Base-by-base conservation (phyloP, 2,329 filamentous ascomycete species). In the Cryphonectria radicalis region DNA sequence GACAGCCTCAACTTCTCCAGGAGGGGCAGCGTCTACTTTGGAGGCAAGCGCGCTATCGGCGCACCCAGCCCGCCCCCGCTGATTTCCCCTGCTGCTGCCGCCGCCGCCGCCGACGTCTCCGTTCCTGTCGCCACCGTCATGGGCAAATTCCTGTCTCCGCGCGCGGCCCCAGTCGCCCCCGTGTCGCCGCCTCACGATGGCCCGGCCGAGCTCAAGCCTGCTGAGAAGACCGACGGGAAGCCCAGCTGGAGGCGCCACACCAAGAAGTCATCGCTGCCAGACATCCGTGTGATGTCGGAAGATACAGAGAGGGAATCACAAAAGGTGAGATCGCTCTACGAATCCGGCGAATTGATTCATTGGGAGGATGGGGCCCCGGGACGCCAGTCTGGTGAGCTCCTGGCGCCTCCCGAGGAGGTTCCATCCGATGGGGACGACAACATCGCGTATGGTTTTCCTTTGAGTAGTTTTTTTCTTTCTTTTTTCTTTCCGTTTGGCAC, bases 251-350 rank as follows among this genome's bases (percentile, higher is more conserved):
- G 74, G 32, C 71, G 68, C 32, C 69, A 73, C 28, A 53, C 69
- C 55, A 73, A 72, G 73, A 68, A 68, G 62, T 37, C 68, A 70
- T 75, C 79, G 43, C 75, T 81, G 69, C 85, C 86, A 74, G 84
- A 83, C 79, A 86, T 88, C 76, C 84, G 83, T 75, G 79, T 89
- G 77, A 81, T 88, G 79, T 82, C 86, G 76, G 81, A 82, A 79
- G 87, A 89, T 76, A 80, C 86, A 77, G 87, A 89, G 83, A 86
- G 86, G 82, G 88, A 90, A 82, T 90, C 88, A 82, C 86, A 87
- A 87, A 89, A 89, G 85, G 88, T 90, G 85, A 89, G 88, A 85
- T 89, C 87, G 81, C 87, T 90, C 82, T 90, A 90, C 84, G 84
- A 86, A 82, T 83, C 84, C 77, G 84, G 84, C 81, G 86, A 87